Percentiles rank a stretch among this genome's conserved stretches.
Evolutionary conservation across 768 basidiomycete genomes (phyloP).

Genomic region (Leccinum boreale): DNA sequence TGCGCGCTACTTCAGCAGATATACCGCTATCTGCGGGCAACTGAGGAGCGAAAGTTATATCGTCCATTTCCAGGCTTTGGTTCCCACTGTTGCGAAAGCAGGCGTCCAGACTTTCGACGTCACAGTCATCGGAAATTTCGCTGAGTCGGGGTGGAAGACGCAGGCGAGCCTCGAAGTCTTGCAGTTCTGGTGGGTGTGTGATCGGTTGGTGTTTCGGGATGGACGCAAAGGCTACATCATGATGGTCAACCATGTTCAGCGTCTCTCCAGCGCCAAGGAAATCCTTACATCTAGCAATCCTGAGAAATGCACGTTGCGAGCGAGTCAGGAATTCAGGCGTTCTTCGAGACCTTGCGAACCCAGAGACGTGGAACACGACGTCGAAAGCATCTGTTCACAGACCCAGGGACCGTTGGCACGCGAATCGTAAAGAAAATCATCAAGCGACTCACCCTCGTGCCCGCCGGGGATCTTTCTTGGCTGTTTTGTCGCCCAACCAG

Average conservation of each 20-base stretch:
- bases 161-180: constrained; percentile 26
- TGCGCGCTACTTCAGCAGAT: constrained; percentile 41
- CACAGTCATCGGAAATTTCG: constrained; percentile 59
- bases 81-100: constrained; percentile 38
- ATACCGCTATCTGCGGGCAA: constrained; percentile 19
- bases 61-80: constrained; percentile 20
- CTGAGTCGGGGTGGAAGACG: constrained; percentile 54
- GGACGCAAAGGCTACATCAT: constrained; percentile 60
- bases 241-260: constrained; percentile 1
- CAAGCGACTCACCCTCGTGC: constrained; percentile 25
- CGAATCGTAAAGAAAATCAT: background rate
- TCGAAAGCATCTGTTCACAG: constrained; percentile 53
- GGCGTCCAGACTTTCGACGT: constrained; percentile 53
- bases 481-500: constrained; percentile 73
- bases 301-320: constrained; percentile 73
- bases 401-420: background rate
- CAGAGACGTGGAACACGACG: constrained; percentile 72
- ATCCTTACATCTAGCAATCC: constrained; percentile 66
- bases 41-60: constrained; percentile 12
- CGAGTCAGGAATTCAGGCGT: constrained; percentile 61
- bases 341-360: constrained; percentile 64
- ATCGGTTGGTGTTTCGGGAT: constrained; percentile 55
- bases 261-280: background rate
- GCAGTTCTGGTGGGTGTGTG: constrained; percentile 21
- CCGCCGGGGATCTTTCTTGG: constrained; percentile 31